Evolutionary conservation across 1,284 basidiomycete species (phyloP), one percentile per base, ranked within the genome.

Genomic region (Tilletia caries): DNA sequence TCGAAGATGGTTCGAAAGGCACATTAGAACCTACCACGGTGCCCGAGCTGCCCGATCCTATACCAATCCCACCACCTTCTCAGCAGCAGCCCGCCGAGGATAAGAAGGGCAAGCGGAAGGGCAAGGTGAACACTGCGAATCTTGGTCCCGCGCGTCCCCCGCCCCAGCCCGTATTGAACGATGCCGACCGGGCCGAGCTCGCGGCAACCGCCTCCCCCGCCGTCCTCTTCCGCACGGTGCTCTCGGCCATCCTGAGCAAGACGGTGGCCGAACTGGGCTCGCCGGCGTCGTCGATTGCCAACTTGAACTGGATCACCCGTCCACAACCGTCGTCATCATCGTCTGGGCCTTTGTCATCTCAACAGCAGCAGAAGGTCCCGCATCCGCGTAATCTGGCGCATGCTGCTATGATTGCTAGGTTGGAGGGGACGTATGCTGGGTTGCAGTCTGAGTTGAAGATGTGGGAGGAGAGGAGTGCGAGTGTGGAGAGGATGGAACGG

Each of bases 371-470:
- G 18, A 62, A 62, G 34, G 58, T 33, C 3, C 20, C 27, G 32
- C 58, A 62, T 62, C 58, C 58, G 32, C 58, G 58, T 13, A 62
- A 62, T 34, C 15, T 62, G 29, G 29, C 32, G 32, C 27, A 62
- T 34, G 58, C 58, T 8, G 32, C 27, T 23, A n/a, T 62, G 58
- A 34, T 62, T 8, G 58, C 58, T 3, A 12, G 58, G 20, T 34
- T 34, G 20, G 58, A 62, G 58, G 58, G 58, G 8, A 18, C 27
- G 13, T 29, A 33, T 15, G 15, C 34, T 34, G 58, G 58, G 2
- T 15, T 67, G 33, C 54, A 62, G 25, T 25, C 58, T 25, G 64
- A 69, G 68, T n/a, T 65, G 65, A 54, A 66, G 46, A 23, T 54
- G 12, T 48, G 68, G 64, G 60, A 66, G 13, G 68, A 46, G 41